phyloP scores from a whole-genome alignment of 345 rosid species.

The Erodium maritimum region DNA sequence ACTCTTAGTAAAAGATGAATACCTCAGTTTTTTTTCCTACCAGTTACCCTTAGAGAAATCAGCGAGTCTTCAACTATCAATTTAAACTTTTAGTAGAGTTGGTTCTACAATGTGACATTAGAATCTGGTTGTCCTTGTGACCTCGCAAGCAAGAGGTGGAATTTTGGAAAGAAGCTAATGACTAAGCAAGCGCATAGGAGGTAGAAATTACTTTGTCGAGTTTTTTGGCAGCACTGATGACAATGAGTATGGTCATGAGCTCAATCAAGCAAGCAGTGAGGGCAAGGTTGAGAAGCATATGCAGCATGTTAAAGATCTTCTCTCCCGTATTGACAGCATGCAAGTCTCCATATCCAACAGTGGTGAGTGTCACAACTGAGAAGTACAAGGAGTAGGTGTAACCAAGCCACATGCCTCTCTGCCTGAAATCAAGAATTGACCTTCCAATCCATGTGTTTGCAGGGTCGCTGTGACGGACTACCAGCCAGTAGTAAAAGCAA shows the following conservation, averaged over 20 bases:
- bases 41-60: too few relatives aligned
- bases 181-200: too few relatives aligned
- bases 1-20: too few relatives aligned
- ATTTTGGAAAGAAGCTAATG: too few relatives aligned
- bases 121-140: too few relatives aligned
- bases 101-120: too few relatives aligned
- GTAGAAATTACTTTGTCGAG: conserved; percentile 49
- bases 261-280: conserved; percentile 82
- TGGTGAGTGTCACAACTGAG: conserved; percentile 85
- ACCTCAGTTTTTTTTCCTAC: too few relatives aligned
- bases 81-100: too few relatives aligned
- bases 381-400: conserved; percentile 90
- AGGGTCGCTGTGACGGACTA: conserved; percentile 31
- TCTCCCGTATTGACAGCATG: conserved; percentile 59
- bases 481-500: conserved; percentile 74
- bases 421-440: conserved; percentile 39
- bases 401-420: conserved; percentile 63
- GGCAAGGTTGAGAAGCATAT: conserved; percentile 87
- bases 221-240: conserved; percentile 53
- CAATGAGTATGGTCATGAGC: conserved; percentile 91
- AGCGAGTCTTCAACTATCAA: too few relatives aligned
- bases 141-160: too few relatives aligned
- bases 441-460: conserved; percentile 64
- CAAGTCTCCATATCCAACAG: conserved; percentile 87
- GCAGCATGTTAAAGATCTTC: conserved; percentile 61